phyloP scores from a whole-genome alignment of 2,329 filamentous ascomycete species.

The Diaporthe velutina region DNA sequence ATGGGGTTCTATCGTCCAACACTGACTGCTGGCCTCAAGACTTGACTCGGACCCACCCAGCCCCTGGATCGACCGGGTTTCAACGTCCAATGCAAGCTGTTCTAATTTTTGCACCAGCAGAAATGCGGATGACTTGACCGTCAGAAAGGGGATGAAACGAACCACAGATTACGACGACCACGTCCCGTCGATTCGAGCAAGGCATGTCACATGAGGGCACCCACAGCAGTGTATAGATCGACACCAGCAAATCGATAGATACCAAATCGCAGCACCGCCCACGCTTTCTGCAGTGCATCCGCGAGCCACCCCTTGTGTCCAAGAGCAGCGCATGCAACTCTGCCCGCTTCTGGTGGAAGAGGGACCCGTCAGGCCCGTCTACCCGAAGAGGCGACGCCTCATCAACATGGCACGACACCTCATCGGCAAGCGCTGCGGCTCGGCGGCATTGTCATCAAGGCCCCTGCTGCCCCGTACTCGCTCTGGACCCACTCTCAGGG shows the following conservation, averaged over 20 bases:
- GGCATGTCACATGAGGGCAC: conserved; percentile 6
- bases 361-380: not conserved
- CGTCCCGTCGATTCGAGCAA: conserved; percentile 14
- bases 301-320: not conserved
- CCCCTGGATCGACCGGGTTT: conserved; percentile 27
- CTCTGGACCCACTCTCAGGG: conserved; percentile 23
- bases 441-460: conserved; percentile 4
- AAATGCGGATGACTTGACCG: conserved; percentile 19
- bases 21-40: not conserved
- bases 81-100: conserved; percentile 16
- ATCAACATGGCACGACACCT: not conserved
- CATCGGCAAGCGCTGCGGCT: conserved; percentile 12
- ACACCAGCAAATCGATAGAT: not conserved
- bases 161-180: conserved; percentile 25
- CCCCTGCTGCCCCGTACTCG: not conserved
- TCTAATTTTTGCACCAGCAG: conserved; percentile 25
- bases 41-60: conserved; percentile 11
- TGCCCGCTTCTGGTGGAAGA: not conserved
- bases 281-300: not conserved
- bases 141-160: conserved; percentile 35
- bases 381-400: not conserved
- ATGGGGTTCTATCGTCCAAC: not conserved
- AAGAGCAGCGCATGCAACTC: not conserved
- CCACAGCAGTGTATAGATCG: not conserved
- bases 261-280: no score